Evolutionary conservation across 371 early-diverging fungal genomes (phyloP).

Genomic region (Furculomyces boomerangus): DNA sequence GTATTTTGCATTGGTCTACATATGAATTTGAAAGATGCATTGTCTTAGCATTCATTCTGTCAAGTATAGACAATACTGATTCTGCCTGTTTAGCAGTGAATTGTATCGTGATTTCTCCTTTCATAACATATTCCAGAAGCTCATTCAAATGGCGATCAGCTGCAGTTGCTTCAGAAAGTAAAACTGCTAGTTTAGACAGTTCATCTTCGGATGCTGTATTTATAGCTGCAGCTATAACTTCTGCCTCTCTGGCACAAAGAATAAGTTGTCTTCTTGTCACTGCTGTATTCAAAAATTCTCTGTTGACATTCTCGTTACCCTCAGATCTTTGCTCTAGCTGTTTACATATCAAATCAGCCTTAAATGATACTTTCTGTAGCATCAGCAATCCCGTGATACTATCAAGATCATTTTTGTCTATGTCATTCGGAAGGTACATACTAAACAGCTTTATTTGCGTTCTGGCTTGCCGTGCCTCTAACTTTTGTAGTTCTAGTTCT

Average conservation of each 20-base stretch:
- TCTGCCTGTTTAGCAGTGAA: not conserved
- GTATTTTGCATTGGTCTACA: not conserved
- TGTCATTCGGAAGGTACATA: slow-evolving; percentile 69
- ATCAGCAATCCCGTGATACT: slow-evolving; percentile 52
- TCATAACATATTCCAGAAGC: not conserved
- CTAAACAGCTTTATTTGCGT: slow-evolving; percentile 45
- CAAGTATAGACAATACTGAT: not conserved
- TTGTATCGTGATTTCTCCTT: not conserved
- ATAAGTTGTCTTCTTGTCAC: slow-evolving; percentile 30
- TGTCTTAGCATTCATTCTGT: no score
- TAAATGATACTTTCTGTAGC: slow-evolving; percentile 61
- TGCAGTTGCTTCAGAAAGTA: not conserved
- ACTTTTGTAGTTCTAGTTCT: slow-evolving; percentile 69
- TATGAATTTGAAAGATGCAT: not conserved
- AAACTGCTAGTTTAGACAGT: not conserved
- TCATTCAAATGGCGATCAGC: not conserved
- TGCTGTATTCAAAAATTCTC: slow-evolving; percentile 33
- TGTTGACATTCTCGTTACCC: slow-evolving; percentile 26
- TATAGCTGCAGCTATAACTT: not conserved
- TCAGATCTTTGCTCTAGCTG: slow-evolving; percentile 42
- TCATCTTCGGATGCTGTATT: not conserved
- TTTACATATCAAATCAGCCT: slow-evolving; percentile 51
- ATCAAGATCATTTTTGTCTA: slow-evolving; percentile 61
- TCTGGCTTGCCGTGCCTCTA: slow-evolving; percentile 66
- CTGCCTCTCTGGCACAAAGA: slow-evolving; percentile 25